A percentile compares a stretch with the other conserved stretches of the same genome.
phyloP scores from a whole-genome alignment of 352 stramenopile species.

The Phytophthora pisi region DNA sequence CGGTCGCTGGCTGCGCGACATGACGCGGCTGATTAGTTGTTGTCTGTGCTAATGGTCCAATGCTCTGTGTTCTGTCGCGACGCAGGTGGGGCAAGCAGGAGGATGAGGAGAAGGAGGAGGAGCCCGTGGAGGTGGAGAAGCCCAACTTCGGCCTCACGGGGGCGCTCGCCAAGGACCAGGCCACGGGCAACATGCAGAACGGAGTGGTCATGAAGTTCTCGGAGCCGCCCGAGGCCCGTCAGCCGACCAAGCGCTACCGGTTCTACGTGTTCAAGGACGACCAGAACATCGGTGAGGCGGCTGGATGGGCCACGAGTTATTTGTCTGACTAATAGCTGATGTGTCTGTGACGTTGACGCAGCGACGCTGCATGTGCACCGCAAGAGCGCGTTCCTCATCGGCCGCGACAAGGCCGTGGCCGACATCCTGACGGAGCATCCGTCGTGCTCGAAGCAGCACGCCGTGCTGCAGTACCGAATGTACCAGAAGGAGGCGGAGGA shows the following conservation, averaged over 20 bases:
- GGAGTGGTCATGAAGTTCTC: conserved; percentile 98
- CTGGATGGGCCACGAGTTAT: neutral
- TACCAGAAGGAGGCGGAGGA: conserved; percentile 73
- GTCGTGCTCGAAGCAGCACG: conserved; percentile 97
- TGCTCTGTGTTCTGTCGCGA: neutral
- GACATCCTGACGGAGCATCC: conserved; percentile 96
- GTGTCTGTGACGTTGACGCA: conserved; percentile 39
- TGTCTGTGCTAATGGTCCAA: neutral
- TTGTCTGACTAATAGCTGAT: conserved; percentile 5
- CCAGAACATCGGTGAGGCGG: conserved; percentile 66
- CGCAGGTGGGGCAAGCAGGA: conserved; percentile 78
- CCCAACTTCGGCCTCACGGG: conserved; percentile 98
- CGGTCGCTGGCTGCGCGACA: conserved; percentile 5
- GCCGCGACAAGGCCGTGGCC: conserved; percentile 93
- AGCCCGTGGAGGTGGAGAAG: conserved; percentile 89
- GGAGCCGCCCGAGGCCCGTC: conserved; percentile 94
- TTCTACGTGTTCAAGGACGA: conserved; percentile 98
- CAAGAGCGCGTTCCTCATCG: conserved; percentile 95
- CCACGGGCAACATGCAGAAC: conserved; percentile 96
- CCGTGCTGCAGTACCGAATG: conserved; percentile 95
- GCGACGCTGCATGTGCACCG: conserved; percentile 95
- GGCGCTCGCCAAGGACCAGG: conserved; percentile 95
- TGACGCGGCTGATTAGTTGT: neutral
- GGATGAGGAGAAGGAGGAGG: conserved; percentile 56
- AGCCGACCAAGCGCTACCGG: conserved; percentile 92